These are phyloP conservation scores for Penicillium concentricum DNA, from an alignment of 2,329 filamentous ascomycete species.

Conservation along the genomic window DNA sequence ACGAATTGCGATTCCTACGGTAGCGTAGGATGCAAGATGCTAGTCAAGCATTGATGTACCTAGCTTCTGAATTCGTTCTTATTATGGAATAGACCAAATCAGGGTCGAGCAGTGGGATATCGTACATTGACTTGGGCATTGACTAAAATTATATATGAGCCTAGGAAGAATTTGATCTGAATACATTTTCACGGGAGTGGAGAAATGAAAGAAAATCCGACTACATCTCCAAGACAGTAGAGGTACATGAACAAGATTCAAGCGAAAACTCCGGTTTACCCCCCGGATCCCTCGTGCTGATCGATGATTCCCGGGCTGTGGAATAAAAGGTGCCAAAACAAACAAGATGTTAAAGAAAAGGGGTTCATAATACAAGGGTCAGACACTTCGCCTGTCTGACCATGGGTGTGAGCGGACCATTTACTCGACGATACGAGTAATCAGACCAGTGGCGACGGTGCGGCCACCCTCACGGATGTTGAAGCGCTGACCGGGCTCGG, in stretches of 20 bases:
- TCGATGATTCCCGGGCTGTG: slow-evolving; percentile 38
- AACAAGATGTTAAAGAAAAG: slow-evolving; percentile 29
- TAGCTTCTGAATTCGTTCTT: background rate
- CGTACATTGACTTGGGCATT: background rate
- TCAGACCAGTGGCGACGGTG: slow-evolving; percentile 79
- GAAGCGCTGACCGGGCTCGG: slow-evolving; percentile 92
- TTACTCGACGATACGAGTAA: slow-evolving; percentile 66
- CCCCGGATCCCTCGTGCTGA: slow-evolving; percentile 29
- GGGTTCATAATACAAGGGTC: slow-evolving; percentile 35
- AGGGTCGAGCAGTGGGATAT: background rate
- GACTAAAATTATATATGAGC: slow-evolving; percentile 10
- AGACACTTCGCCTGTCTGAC: slow-evolving; percentile 14
- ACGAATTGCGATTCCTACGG: too few relatives aligned
- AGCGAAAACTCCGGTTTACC: slow-evolving; percentile 34
- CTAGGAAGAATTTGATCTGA: slow-evolving; percentile 12
- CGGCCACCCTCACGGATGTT: slow-evolving; percentile 97
- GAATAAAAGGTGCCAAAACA: slow-evolving; percentile 28
- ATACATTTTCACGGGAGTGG: slow-evolving; percentile 31
- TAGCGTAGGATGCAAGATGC: too few relatives aligned
- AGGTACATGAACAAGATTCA: slow-evolving; percentile 37
- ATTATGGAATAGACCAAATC: background rate
- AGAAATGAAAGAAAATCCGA: slow-evolving; percentile 24
- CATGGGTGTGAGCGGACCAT: slow-evolving; percentile 10
- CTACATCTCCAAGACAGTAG: slow-evolving; percentile 35
- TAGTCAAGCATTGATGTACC: background rate